Evolutionary conservation across 768 basidiomycete genomes (phyloP), one percentile per base, ranked within the genome.

Genomic region (Rhizopogon rudus): DNA sequence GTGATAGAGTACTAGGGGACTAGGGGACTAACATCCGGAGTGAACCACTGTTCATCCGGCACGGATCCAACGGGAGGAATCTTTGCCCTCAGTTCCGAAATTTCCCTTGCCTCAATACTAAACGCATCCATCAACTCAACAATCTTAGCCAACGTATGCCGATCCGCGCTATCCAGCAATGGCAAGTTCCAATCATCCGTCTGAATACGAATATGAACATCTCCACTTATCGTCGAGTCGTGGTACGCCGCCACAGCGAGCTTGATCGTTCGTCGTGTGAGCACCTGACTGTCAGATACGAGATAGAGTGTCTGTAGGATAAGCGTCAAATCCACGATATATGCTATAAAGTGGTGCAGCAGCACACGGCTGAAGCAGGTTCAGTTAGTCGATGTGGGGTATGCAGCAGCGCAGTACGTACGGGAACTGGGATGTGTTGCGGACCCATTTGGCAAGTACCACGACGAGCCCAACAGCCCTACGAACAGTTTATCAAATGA

Each of bases 251-350:
- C n/a, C 6, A 40, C 16, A 5, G 40, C 16, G 1, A 40, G 40
- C n/a, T 40, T 40, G 40, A 40, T 40, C 6, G 16, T 1, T 16
- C 40, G 6, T 16, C 40, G 16, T 12, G 16, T 16, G n/a, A 40
- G 16, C 6, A 6, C 40, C 40, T 40, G 16, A 16, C 16, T 40
- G 5, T 40, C 40, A 2, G 45, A 35, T 12, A 55, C 6, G 20
- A 43, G 44, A 40, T 61, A 66, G 13, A 66, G 44, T 10, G 44
- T 60, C 37, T 65, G 62, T 54, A 65, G 54, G 39, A 67, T 53
- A 20, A 65, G 52, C 0, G 63, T 67, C 3, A 66, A 37, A 49
- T 67, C 63, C 20, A 64, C 52, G 28, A 67, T 67, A 45, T 66
- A 67, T 12, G 56, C 54, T 48, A 67, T 66, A 5, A 66, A 57